Evolutionary conservation across 768 basidiomycete species (phyloP).

Genomic region (Trichaptum fuscoviolaceum): DNA sequence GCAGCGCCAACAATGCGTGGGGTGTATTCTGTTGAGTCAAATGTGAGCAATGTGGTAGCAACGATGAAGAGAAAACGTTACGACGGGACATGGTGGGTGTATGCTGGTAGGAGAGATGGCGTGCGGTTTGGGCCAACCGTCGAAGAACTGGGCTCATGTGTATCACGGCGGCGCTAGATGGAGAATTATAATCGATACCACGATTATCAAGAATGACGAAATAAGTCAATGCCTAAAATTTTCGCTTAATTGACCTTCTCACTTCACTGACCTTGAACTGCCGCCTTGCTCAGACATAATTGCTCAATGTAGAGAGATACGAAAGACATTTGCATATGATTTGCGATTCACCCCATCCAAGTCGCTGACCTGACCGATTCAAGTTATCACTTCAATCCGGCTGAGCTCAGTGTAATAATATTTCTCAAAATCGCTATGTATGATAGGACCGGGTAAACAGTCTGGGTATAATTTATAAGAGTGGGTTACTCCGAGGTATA

Average conservation of each 20-base stretch:
- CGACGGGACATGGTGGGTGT: conserved; percentile 52
- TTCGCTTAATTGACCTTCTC: neutral
- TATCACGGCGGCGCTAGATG: neutral
- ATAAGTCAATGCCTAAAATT: neutral
- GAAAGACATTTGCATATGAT: neutral
- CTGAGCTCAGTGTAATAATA: neutral
- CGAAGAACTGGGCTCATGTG: conserved; percentile 9
- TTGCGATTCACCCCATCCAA: neutral
- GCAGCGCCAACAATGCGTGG: conserved; percentile 80
- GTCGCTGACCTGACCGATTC: neutral
- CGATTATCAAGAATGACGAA: neutral
- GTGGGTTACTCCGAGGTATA: neutral
- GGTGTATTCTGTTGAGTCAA: conserved; percentile 48
- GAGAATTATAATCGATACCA: neutral
- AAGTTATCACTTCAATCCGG: no score
- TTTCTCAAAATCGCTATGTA: neutral
- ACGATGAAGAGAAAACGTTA: conserved; percentile 20
- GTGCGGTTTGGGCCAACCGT: conserved; percentile 62
- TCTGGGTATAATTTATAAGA: neutral
- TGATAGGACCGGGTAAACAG: neutral
- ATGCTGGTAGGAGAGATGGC: conserved; percentile 41
- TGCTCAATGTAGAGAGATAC: neutral
- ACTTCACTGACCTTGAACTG: neutral
- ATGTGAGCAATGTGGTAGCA: conserved; percentile 13
- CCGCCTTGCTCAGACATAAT: neutral